Evolutionary conservation across 306 rosid species (phyloP).

Genomic region (Gleditsia sinensis): DNA sequence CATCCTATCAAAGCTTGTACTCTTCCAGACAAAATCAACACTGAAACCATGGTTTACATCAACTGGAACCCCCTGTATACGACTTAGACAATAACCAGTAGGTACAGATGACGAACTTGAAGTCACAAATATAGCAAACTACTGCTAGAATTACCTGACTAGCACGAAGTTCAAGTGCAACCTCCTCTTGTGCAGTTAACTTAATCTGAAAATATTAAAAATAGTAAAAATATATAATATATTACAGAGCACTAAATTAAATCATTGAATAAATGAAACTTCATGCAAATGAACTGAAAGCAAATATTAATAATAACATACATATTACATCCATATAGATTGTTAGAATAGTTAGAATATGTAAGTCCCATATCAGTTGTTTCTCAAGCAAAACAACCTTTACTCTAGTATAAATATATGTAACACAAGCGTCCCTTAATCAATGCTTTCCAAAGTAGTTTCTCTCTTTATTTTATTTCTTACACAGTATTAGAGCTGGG

Average conservation of each 20-base stretch:
- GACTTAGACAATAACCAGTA: conserved; percentile 23
- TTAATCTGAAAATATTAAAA: conserved; percentile 64
- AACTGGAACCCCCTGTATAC: conserved; percentile 89
- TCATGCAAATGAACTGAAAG: neutral
- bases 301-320: neutral
- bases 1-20: conserved; percentile 99
- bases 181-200: conserved; percentile 97
- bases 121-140: conserved; percentile 7
- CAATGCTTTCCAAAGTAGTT: too few species aligned
- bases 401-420: too few species aligned
- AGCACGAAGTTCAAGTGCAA: conserved; percentile 95
- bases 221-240: neutral
- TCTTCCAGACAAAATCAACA: conserved; percentile 98
- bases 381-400: too few species aligned
- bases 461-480: too few species aligned
- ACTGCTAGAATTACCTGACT: conserved; percentile 67
- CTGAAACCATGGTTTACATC: conserved; percentile 95
- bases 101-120: neutral
- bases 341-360: too few species aligned
- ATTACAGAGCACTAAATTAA: neutral
- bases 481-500: too few species aligned
- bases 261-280: conserved; percentile 2
- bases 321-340: neutral
- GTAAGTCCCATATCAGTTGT: too few species aligned
- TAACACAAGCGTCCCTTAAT: too few species aligned